Evolutionary conservation across 2,329 filamentous ascomycete genomes (phyloP).

Genomic region (Aschersonia sp.): DNA sequence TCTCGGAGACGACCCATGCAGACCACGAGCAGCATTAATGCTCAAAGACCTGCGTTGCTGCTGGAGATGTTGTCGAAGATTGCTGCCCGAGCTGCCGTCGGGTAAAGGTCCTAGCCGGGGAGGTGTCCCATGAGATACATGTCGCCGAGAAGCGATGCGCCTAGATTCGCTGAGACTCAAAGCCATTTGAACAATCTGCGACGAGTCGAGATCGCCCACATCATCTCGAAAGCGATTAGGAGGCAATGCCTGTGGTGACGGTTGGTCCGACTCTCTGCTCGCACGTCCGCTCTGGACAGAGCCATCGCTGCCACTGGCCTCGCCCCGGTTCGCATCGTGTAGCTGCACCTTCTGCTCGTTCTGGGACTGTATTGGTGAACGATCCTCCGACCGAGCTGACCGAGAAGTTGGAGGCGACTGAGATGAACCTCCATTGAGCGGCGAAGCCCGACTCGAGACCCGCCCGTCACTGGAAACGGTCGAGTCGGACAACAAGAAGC

Average conservation of each 20-base stretch:
- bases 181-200: constrained; percentile 87
- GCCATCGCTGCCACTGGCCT: not conserved
- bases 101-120: constrained; percentile 38
- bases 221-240: not conserved
- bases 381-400: constrained; percentile 1
- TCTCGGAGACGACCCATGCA: constrained; percentile 24
- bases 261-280: not conserved
- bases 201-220: constrained; percentile 56
- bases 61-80: constrained; percentile 54
- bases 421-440: not conserved
- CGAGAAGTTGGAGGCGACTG: not conserved
- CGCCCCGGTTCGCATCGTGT: not conserved
- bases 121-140: constrained; percentile 33
- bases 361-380: not conserved
- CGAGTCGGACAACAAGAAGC: constrained; percentile 35
- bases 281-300: not conserved
- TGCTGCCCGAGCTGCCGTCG: constrained; percentile 37
- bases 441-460: not conserved
- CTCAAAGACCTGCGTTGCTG: constrained; percentile 52
- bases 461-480: constrained; percentile 18
- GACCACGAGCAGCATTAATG: constrained; percentile 44
- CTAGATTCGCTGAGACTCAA: constrained; percentile 75
- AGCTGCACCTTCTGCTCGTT: not conserved
- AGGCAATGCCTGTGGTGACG: not conserved
- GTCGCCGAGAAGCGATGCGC: constrained; percentile 46